Evolutionary conservation across 495 filamentous ascomycete species (phyloP).

Genomic region (Penicillium odoratum): DNA sequence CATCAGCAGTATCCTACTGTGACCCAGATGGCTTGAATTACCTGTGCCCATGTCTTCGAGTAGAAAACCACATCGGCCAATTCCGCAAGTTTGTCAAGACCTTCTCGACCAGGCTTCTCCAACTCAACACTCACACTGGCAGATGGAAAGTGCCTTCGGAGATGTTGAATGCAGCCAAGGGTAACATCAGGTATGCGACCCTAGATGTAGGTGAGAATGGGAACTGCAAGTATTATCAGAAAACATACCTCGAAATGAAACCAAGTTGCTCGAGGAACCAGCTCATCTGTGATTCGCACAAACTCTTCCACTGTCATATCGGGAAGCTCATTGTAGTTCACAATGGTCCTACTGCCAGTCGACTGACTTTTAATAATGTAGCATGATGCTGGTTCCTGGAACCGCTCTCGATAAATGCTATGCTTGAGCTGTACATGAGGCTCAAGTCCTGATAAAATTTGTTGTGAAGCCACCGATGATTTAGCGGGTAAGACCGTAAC

Average conservation of each 20-base stretch:
- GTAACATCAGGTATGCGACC: slow-evolving; percentile 66
- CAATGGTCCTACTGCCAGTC: slow-evolving; percentile 64
- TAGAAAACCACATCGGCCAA: slow-evolving; percentile 70
- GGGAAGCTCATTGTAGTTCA: slow-evolving; percentile 66
- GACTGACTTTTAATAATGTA: slow-evolving; percentile 66
- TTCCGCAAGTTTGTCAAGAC: slow-evolving; percentile 59
- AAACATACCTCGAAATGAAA: slow-evolving; percentile 71
- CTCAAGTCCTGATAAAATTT: slow-evolving; percentile 43
- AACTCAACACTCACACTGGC: slow-evolving; percentile 65
- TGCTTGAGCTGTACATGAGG: slow-evolving; percentile 46
- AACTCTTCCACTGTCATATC: slow-evolving; percentile 67
- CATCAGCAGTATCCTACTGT: slow-evolving; percentile 7
- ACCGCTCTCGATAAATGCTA: slow-evolving; percentile 60
- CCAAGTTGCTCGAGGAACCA: slow-evolving; percentile 46
- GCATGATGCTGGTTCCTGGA: slow-evolving; percentile 62
- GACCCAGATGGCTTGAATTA: slow-evolving; percentile 33
- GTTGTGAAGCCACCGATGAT: slow-evolving; percentile 37
- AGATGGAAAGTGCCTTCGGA: slow-evolving; percentile 48
- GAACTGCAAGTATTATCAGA: background rate
- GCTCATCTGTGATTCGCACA: slow-evolving; percentile 24
- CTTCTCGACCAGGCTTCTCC: slow-evolving; percentile 64
- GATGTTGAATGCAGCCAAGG: slow-evolving; percentile 58
- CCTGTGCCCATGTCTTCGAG: slow-evolving; percentile 68
- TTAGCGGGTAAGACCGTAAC: slow-evolving; percentile 44
- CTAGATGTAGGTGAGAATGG: slow-evolving; percentile 34